These are phyloP conservation scores for Serendipita vermifera DNA, from an alignment of 768 basidiomycete genomes.

Conservation along the genomic window DNA sequence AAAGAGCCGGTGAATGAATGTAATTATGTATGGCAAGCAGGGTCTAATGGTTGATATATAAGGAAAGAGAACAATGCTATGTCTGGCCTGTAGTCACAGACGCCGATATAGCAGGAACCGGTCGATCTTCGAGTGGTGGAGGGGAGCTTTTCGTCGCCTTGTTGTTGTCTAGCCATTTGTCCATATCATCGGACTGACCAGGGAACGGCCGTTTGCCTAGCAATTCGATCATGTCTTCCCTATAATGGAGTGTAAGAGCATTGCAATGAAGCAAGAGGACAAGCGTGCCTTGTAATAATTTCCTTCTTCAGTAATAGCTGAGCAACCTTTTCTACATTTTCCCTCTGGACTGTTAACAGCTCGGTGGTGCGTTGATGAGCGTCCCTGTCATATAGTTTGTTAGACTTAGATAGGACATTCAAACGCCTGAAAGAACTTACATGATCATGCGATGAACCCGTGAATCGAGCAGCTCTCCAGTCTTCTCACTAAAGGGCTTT, in stretches of 20 bases:
- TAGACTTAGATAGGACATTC: neutral
- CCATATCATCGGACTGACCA: slow-evolving; percentile 83
- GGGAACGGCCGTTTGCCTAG: slow-evolving; percentile 72
- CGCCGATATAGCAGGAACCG: neutral
- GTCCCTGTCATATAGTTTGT: slow-evolving; percentile 32
- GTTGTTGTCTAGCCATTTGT: slow-evolving; percentile 88
- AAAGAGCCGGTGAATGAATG: too few relatives aligned
- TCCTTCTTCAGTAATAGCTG: slow-evolving; percentile 85
- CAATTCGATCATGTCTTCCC: slow-evolving; percentile 77
- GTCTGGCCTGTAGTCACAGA: too few relatives aligned
- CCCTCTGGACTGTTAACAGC: slow-evolving; percentile 66
- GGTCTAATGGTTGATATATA: too few relatives aligned
- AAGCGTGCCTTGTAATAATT: slow-evolving; percentile 73
- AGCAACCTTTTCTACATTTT: slow-evolving; percentile 89
- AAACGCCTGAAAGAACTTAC: slow-evolving; percentile 22
- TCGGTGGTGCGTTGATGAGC: slow-evolving; percentile 77
- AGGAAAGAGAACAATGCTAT: too few relatives aligned
- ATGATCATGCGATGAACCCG: slow-evolving; percentile 96
- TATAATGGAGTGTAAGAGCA: slow-evolving; percentile 20
- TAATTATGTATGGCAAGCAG: too few relatives aligned
- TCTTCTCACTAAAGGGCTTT: slow-evolving; percentile 97
- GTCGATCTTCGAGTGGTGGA: neutral
- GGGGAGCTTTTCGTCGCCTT: neutral
- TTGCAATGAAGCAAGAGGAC: slow-evolving; percentile 1
- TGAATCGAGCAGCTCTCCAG: slow-evolving; percentile 80